Base-by-base conservation (phyloP, 2,329 filamentous ascomycete genomes). In the Colletotrichum simmondsii region DNA sequence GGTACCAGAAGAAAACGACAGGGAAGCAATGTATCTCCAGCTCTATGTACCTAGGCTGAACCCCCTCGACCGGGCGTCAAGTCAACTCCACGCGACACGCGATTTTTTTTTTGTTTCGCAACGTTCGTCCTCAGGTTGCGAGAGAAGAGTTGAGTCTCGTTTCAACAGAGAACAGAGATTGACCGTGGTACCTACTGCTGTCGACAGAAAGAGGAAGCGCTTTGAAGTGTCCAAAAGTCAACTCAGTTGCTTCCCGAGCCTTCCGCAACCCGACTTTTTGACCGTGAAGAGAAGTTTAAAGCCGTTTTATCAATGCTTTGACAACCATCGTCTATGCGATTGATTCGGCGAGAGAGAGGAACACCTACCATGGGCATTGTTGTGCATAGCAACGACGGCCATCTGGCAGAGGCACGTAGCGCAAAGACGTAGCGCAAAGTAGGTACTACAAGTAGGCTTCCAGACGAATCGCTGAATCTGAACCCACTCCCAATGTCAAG, bases 381-480 rank as follows among this genome's bases (percentile, higher is more conserved):
- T 19, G n/a, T 24, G 53, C 35, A 52, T 32, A 12, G 35, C 12
- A 53, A 57, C 52, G 24, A 22, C 10, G 35, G 64, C 24, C 32
- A 59, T 53, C 30, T 58, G 54, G 46, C 52, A 53, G 61, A 66
- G 35, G 63, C 53, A 58, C 54, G 35, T 66, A 66, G 64, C 54
- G 64, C 58, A 54, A 59, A 54, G 30, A 58, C 54, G 35, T 66
- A 66, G 64, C 54, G 64, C 58, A 54, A 59, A 54, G 30, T 66
- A 26, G 35, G 28, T 66, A 19, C 35, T 16, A n/a, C n/a, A n/a
- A n/a, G n/a, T n/a, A 46, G 32, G 5, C 26, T 32, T 66, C 35
- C 52, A 37, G 64, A 59, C 54, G 53, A 66, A n/a, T 66, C 24
- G 26, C 37, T 66, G 37, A 37, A 35, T 35, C 64, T 37, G 24